Evolutionary conservation across 129 eudicot genomes (phyloP).

Genomic region (Tagetes patula): DNA sequence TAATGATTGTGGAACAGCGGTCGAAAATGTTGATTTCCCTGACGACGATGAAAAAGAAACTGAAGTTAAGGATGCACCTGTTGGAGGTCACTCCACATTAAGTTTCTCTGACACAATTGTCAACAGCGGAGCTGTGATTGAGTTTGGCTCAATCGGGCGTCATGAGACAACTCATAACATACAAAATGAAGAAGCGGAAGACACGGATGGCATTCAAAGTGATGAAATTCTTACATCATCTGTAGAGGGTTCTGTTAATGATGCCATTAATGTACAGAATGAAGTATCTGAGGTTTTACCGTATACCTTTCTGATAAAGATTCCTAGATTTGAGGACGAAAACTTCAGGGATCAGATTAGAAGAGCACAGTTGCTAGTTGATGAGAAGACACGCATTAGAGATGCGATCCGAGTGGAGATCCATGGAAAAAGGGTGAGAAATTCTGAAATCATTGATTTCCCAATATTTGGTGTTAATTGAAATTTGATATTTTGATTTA

Average conservation of each 20-base stretch:
- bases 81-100: conserved; percentile 24
- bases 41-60: conserved; percentile 34
- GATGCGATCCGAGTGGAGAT: conserved; percentile 55
- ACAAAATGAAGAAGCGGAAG: conserved; percentile 28
- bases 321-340: conserved; percentile 81
- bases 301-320: conserved; percentile 61
- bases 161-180: conserved; percentile 30
- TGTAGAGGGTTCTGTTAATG: conserved; percentile 38
- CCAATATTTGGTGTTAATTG: background rate
- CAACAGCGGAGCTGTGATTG: conserved; percentile 34
- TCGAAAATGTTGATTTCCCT: conserved; percentile 32
- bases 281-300: conserved; percentile 35
- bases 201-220: conserved; percentile 28
- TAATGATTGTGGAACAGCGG: conserved; percentile 18
- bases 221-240: conserved; percentile 35
- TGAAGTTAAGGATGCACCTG: conserved; percentile 31
- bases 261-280: conserved; percentile 39
- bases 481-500: conserved; percentile 6
- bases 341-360: conserved; percentile 54
- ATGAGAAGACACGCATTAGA: conserved; percentile 66
- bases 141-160: conserved; percentile 44
- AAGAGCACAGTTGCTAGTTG: conserved; percentile 55
- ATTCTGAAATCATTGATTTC: background rate
- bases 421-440: conserved; percentile 50
- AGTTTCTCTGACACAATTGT: conserved; percentile 21